Conservation (phyloP, 2,329 filamentous ascomycete species). For the Pseudogymnoascus sp. region DNA sequence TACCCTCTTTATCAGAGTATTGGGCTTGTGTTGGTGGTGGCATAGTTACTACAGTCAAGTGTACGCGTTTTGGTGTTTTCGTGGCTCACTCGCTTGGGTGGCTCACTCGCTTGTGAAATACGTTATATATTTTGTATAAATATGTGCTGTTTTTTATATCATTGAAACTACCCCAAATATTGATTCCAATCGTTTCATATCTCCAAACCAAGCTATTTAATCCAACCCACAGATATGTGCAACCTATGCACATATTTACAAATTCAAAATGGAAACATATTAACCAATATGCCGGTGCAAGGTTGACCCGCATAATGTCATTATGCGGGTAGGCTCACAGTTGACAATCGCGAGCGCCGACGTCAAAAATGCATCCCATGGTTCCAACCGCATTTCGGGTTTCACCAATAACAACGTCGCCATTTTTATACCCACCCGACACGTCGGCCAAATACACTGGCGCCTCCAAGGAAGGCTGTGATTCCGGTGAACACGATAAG, state of each 20-base stretch:
- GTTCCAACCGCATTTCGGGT: neutral
- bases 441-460: constrained; percentile 37
- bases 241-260: neutral
- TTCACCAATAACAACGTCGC: neutral
- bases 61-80: too few relatives aligned
- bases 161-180: neutral
- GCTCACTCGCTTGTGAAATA: too few relatives aligned
- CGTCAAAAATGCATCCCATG: neutral
- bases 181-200: neutral
- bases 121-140: neutral
- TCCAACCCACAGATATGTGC: neutral
- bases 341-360: constrained; percentile 3
- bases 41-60: too few relatives aligned
- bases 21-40: too few relatives aligned
- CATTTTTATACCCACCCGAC: constrained; percentile 20
- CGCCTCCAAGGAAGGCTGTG: constrained; percentile 23
- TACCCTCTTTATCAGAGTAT: too few relatives aligned
- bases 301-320: neutral
- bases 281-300: neutral
- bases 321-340: neutral
- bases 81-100: too few relatives aligned
- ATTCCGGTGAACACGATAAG: constrained; percentile 23
- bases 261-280: neutral
- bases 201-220: neutral
- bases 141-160: neutral